Base-by-base conservation (phyloP, 1,284 basidiomycete genomes). In the Gymnopus androsaceus region DNA sequence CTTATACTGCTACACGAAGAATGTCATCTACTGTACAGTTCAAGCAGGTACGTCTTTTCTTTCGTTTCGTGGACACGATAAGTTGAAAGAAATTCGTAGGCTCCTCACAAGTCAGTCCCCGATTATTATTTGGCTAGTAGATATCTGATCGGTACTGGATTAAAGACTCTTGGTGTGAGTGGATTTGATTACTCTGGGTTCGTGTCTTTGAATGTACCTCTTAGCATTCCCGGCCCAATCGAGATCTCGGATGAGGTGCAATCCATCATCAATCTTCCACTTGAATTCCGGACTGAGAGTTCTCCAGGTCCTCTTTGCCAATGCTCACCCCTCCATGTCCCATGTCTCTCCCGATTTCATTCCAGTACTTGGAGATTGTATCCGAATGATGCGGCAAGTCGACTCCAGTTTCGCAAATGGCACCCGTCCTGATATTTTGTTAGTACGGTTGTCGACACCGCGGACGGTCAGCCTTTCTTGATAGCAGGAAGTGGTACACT, bases 401-500 rank as follows among this genome's bases (percentile, higher is more conserved):
- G 12, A 25, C 49, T 49, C 17, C 51, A 6, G 38, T 47, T 48
- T 4, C 19, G 11, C 25, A 15, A 0, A 27, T 48, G 19, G 28
- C 51, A 34, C 37, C 41, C 19, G 51, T 30, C 42, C 37, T 52
- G 33, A 54, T 36, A 17, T 56, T 51, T 37, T 15, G 31, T 54
- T 60, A 88, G 90, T 60, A 77, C 91, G 54, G 85, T 96, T 3
- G 73, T 97, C 42, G 85, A 87, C 72, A 87, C 94, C 37, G 80
- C 84, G 57, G 75, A 78, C 33, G 89, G 81, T 1, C 95, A 98
- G 69, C 90, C 93, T 1, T 92, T 98, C 77, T 76, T 98, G 64
- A 89, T 97, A 54, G 86, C 94, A 28, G 96, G 96, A 2, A 92
- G 88, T 49, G 95, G 95, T n/a, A 98, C 95, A 2, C 77, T 98